These are phyloP conservation scores for Sechiopsis laciniata DNA, from an alignment of 306 rosid species.

Conservation along the genomic window DNA sequence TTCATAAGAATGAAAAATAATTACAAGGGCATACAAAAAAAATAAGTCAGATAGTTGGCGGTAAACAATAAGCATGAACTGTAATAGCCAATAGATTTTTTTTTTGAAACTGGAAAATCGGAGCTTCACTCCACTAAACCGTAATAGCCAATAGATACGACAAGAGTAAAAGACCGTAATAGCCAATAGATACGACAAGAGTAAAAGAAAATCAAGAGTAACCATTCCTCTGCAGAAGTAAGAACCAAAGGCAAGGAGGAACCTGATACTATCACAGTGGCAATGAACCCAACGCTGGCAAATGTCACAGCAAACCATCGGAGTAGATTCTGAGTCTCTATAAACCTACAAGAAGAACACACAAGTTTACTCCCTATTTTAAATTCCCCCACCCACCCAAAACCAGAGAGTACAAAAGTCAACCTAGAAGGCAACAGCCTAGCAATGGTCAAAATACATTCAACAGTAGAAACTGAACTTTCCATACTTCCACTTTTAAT, in stretches of 20 bases:
- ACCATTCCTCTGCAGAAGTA: neutral
- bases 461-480: neutral
- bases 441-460: neutral
- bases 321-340: conserved; percentile 98
- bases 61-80: neutral
- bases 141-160: neutral
- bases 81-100: neutral
- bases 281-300: conserved; percentile 99
- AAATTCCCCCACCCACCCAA: too few species aligned
- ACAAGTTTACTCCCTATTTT: neutral
- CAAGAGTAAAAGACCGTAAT: neutral
- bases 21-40: neutral
- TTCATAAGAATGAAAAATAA: neutral
- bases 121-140: too few species aligned
- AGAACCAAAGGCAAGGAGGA: conserved; percentile 17
- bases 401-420: neutral
- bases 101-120: too few species aligned
- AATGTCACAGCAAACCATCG: conserved; percentile 96
- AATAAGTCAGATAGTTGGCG: neutral
- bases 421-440: neutral
- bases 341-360: conserved; percentile 61
- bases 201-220: neutral
- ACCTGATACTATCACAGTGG: conserved; percentile 95
- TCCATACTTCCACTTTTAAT: neutral
- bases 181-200: neutral